Evolutionary conservation across 352 stramenopile species (phyloP).

Genomic region (Phytophthora podocarpi): DNA sequence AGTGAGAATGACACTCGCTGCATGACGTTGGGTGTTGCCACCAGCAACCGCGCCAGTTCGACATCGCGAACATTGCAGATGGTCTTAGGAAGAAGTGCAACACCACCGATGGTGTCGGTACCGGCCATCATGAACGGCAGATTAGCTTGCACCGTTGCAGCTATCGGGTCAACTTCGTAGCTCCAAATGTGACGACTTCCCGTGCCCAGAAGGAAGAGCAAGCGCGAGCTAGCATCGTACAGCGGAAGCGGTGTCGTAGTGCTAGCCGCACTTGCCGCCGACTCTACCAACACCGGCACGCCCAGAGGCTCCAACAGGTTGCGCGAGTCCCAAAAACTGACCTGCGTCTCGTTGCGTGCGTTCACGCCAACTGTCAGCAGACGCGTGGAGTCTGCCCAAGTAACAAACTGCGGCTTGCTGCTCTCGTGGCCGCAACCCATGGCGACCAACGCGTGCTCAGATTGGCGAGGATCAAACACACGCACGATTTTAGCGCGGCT

Average conservation of each 20-base stretch:
- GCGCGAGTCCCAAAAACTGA: slow-evolving; percentile 76
- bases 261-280: slow-evolving; percentile 39
- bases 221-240: slow-evolving; percentile 67
- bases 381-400: slow-evolving; percentile 48
- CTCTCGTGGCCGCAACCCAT: slow-evolving; percentile 79
- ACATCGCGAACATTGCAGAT: slow-evolving; percentile 71
- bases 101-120: slow-evolving; percentile 55
- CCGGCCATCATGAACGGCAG: slow-evolving; percentile 64
- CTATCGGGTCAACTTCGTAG: slow-evolving; percentile 61
- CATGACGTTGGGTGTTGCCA: slow-evolving; percentile 57
- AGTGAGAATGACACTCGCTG: slow-evolving; percentile 71
- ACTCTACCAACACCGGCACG: slow-evolving; percentile 34
- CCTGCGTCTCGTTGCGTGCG: slow-evolving; percentile 64
- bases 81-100: slow-evolving; percentile 64
- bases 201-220: slow-evolving; percentile 72
- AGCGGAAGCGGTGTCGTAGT: slow-evolving; percentile 61
- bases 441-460: slow-evolving; percentile 49
- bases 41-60: slow-evolving; percentile 67
- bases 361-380: slow-evolving; percentile 67
- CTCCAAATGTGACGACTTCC: slow-evolving; percentile 78
- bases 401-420: slow-evolving; percentile 71
- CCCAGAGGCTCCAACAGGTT: slow-evolving; percentile 72
- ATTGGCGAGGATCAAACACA: slow-evolving; percentile 70
- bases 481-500: slow-evolving; percentile 75
- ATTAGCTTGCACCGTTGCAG: slow-evolving; percentile 56